Conservation (phyloP, 1,284 basidiomycete species). For the Marasmius oreades region DNA sequence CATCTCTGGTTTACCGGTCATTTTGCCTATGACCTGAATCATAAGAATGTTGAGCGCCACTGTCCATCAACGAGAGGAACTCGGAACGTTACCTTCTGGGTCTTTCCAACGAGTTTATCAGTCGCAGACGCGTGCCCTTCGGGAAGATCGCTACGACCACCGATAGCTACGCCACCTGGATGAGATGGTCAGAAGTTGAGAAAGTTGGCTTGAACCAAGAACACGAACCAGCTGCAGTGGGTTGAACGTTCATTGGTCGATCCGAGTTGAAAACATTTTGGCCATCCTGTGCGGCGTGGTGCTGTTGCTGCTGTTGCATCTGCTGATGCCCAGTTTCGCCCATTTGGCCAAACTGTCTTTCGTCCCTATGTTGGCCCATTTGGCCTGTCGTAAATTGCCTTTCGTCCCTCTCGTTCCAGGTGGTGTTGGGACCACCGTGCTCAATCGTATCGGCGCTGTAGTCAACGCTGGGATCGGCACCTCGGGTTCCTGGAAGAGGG, state of each 20-base stretch:
- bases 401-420: conserved; percentile 12
- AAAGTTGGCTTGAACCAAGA: conserved; percentile 5
- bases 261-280: conserved; percentile 33
- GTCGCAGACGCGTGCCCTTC: conserved; percentile 39
- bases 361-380: neutral
- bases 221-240: conserved; percentile 32
- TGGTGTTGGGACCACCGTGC: conserved; percentile 6
- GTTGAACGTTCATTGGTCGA: conserved; percentile 38
- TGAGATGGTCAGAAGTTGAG: neutral
- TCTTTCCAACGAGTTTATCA: conserved; percentile 54
- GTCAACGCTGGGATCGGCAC: conserved; percentile 22
- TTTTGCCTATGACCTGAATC: conserved; percentile 47
- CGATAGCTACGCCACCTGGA: conserved; percentile 41
- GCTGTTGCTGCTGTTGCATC: neutral
- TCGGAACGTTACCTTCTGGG: conserved; percentile 58
- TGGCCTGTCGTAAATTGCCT: conserved; percentile 5
- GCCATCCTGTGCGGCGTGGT: conserved; percentile 12
- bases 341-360: neutral
- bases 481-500: conserved; percentile 29
- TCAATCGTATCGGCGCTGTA: conserved; percentile 26
- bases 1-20: conserved; percentile 41
- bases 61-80: no score
- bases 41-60: neutral
- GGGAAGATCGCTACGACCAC: conserved; percentile 37
- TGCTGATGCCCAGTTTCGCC: neutral